phyloP scores from a whole-genome alignment of 2,329 filamentous ascomycete species.

The Pseudogymnoascus sp. region DNA sequence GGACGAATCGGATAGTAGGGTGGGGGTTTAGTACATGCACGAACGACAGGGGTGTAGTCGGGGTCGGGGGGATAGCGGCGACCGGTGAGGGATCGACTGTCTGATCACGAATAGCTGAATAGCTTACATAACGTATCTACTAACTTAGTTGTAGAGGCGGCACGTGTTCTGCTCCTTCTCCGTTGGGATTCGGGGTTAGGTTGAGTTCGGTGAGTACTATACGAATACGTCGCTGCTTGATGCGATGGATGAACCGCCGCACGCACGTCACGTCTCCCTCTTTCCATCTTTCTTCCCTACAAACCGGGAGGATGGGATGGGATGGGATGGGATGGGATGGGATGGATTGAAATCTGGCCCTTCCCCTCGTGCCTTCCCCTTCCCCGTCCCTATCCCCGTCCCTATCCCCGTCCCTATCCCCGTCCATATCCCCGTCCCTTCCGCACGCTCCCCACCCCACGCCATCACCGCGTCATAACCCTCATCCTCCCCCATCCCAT shows the following conservation, averaged over 20 bases:
- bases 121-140: no score
- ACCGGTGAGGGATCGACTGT: background rate
- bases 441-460: no score
- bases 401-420: no score
- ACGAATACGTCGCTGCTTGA: background rate
- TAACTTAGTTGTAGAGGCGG: background rate
- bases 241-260: background rate
- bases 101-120: no score
- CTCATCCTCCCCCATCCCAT: no score
- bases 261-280: background rate
- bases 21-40: background rate
- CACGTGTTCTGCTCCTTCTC: background rate
- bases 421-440: background rate
- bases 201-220: background rate
- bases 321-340: background rate
- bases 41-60: background rate
- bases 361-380: background rate
- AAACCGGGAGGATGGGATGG: background rate
- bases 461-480: no score
- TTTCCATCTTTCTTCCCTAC: background rate
- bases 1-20: background rate
- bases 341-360: background rate
- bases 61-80: background rate
- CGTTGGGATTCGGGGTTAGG: background rate
- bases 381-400: background rate